Evolutionary conservation across 2,329 filamentous ascomycete species (phyloP), one percentile per base, ranked within the genome.

Genomic region (Epichloe baconii): DNA sequence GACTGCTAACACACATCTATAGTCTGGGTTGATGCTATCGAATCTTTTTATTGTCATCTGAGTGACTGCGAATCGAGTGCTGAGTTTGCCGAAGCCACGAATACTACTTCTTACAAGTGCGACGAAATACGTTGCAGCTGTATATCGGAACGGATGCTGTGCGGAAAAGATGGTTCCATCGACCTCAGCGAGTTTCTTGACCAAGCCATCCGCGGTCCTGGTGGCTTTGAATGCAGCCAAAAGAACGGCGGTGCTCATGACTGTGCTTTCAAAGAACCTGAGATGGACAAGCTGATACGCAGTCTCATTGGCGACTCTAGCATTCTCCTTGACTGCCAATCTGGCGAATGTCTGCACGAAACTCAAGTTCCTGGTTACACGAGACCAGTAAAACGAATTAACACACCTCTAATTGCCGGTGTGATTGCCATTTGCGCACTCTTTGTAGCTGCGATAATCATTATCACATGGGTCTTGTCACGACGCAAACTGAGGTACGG

Each of bases 21-120:
- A 90, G 86, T 98, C 70, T 98, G 93, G 91, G 88, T 98, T 46
- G 90, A 94, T 59, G 80, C 91, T 58, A 76, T 79, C 56, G 93
- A 98, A 69, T 97, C 93, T 1, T 98, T 98, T 73, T 98, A 95
- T 68, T 98, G 94, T 71, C 83, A 85, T 55, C 74, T 98, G 53
- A 81, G 88, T 61, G 84, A 83, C 15, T 98, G 93, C 71, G 69
- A 79, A 15, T 93, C 87, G 61, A 77, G 70, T 48, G 80, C 85
- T 64, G 77, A 86, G 52, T 83, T 83, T 53, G 77, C 80, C 50
- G 77, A 83, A 36, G 72, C 78, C 49, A 78, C 80, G 60, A 98
- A 98, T 68, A 82, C 78, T 51, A 97, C 91, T 2, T 78, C 76
- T 48, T 97, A 97, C 70, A 78, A 80, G 57, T 98, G 93, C 68